phyloP scores from a whole-genome alignment of 805 yeast genomes.

The Saturnispora serradocipensis region DNA sequence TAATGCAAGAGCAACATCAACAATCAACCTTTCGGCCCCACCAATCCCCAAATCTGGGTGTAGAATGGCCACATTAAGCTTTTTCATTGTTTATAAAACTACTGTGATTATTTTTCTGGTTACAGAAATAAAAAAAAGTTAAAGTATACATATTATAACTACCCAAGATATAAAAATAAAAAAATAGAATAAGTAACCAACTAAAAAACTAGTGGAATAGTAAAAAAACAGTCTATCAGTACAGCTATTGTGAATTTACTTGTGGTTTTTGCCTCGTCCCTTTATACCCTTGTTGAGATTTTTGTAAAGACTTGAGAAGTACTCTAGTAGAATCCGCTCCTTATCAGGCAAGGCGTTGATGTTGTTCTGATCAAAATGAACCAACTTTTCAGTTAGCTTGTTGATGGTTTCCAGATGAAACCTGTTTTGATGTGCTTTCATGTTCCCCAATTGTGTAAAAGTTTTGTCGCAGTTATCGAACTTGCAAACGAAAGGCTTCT shows the following conservation, averaged over 20 bases:
- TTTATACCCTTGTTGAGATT: constrained; percentile 86
- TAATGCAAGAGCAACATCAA: constrained; percentile 87
- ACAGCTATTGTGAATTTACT: background rate
- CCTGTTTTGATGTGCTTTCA: constrained; percentile 89
- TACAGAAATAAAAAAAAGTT: background rate
- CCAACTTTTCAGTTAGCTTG: constrained; percentile 54
- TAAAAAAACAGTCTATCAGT: background rate
- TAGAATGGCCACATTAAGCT: constrained; percentile 54
- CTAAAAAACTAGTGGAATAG: background rate
- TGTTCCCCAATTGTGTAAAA: constrained; percentile 86
- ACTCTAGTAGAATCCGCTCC: constrained; percentile 62
- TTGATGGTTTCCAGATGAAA: constrained; percentile 71
- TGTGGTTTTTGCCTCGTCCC: constrained; percentile 62
- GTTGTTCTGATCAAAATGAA: constrained; percentile 41
- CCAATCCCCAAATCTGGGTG: constrained; percentile 97
- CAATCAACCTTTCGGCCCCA: constrained; percentile 96
- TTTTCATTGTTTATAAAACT: background rate
- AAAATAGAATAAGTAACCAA: background rate
- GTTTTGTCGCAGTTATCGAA: constrained; percentile 75
- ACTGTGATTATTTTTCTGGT: background rate
- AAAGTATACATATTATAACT: background rate
- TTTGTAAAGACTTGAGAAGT: constrained; percentile 75
- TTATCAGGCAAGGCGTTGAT: constrained; percentile 41
- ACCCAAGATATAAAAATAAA: background rate
- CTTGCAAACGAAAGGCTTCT: constrained; percentile 71